Evolutionary conservation across 1,139 yeast species (phyloP).

Genomic region (Lizanozyma gosingica): DNA sequence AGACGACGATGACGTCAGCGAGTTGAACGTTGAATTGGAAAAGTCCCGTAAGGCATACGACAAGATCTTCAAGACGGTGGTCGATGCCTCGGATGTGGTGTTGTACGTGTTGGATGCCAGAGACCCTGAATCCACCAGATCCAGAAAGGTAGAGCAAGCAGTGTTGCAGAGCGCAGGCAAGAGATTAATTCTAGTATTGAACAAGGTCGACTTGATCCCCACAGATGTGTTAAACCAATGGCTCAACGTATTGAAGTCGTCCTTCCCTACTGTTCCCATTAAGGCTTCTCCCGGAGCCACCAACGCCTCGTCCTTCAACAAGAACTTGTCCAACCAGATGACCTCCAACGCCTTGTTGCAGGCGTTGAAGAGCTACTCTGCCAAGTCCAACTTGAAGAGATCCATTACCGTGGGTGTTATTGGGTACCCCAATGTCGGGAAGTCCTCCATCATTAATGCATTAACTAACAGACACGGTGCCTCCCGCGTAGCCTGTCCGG

Average conservation of each 20-base stretch:
- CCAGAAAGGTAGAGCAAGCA: slow-evolving; percentile 84
- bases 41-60: slow-evolving; percentile 90
- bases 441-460: slow-evolving; percentile 89
- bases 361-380: slow-evolving; percentile 79
- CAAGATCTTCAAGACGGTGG: slow-evolving; percentile 72
- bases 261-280: slow-evolving; percentile 89
- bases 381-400: slow-evolving; percentile 76
- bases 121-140: slow-evolving; percentile 94
- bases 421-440: slow-evolving; percentile 91
- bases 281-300: slow-evolving; percentile 51
- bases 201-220: slow-evolving; percentile 90
- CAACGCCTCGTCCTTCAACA: slow-evolving; percentile 62
- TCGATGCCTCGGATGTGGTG: slow-evolving; percentile 84
- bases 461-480: slow-evolving; percentile 76
- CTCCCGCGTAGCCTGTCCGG: slow-evolving; percentile 76
- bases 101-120: slow-evolving; percentile 93
- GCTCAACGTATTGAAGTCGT: slow-evolving; percentile 69
- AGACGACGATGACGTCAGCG: slow-evolving; percentile 36
- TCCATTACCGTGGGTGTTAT: slow-evolving; percentile 93
- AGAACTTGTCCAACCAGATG: slow-evolving; percentile 60
- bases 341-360: slow-evolving; percentile 72
- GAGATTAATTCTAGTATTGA: slow-evolving; percentile 74
- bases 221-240: slow-evolving; percentile 75
- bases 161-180: slow-evolving; percentile 71
- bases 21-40: slow-evolving; percentile 37